Conservation (phyloP, 1,284 basidiomycete genomes). For the Exsudoporus floridanus region DNA sequence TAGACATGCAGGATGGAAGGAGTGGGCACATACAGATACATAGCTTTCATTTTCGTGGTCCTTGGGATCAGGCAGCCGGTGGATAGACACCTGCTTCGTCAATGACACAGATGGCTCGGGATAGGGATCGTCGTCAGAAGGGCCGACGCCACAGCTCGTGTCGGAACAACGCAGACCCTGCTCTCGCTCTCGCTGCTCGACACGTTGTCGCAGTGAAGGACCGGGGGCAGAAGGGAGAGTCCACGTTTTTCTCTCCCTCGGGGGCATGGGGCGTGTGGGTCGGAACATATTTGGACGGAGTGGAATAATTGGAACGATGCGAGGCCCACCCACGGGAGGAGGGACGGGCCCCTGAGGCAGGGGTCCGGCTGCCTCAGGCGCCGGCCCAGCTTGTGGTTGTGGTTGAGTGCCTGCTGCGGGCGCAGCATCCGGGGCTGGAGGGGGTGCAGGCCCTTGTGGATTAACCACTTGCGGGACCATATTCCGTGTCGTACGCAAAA, state of each 20-base stretch:
- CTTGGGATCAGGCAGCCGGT: slow-evolving; percentile 17
- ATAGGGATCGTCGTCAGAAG: slow-evolving; percentile 70
- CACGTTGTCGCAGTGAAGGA: slow-evolving; percentile 62
- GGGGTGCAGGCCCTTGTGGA: slow-evolving; percentile 12
- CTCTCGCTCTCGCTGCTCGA: slow-evolving; percentile 68
- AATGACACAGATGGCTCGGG: slow-evolving; percentile 33
- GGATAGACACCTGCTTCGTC: slow-evolving; percentile 49
- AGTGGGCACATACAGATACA: slow-evolving; percentile 53
- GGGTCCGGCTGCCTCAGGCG: slow-evolving; percentile 7
- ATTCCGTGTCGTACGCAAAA: slow-evolving; percentile 27
- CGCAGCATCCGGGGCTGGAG: not conserved
- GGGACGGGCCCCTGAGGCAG: slow-evolving; percentile 1
- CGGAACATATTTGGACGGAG: slow-evolving; percentile 28
- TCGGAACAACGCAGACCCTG: slow-evolving; percentile 68
- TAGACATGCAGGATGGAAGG: slow-evolving; percentile 68
- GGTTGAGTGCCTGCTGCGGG: slow-evolving; percentile 7
- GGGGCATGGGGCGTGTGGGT: slow-evolving; percentile 32
- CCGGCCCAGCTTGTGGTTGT: slow-evolving; percentile 8
- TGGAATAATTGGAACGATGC: slow-evolving; percentile 17
- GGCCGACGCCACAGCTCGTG: slow-evolving; percentile 68
- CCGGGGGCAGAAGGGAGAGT: slow-evolving; percentile 54
- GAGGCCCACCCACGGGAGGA: slow-evolving; percentile 8
- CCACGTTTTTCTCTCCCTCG: slow-evolving; percentile 45
- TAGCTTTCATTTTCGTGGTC: not conserved
- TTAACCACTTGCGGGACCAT: slow-evolving; percentile 26